Base-by-base conservation (phyloP, 371 early-diverging fungal genomes). In the Sporodiniella umbellata region DNA sequence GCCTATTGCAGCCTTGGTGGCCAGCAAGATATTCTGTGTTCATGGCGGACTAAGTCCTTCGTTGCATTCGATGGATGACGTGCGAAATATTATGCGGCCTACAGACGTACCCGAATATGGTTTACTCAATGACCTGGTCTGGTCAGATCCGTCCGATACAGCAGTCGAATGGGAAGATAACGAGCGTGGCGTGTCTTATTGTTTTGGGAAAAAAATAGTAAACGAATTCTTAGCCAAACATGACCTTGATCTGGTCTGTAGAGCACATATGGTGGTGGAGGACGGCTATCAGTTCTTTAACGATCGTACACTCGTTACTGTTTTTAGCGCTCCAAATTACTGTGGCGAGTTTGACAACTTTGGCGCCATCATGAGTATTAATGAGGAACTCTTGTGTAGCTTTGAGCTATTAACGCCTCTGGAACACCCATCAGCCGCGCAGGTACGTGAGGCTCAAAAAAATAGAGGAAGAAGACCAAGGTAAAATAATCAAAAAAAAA, bases 251-350 rank as follows among this genome's bases (percentile, higher is more conserved):
- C 71, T 94, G 12, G 86, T 97, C 11, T 92, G 94, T 65, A 83
- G 98, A 48, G 98, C 98, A 3, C 98, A 97, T 60, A 94, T 93
- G 87, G 97, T 99, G 2, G 98, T 99, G 3, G 98, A 98, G 71
- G 98, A 98, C 63, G 99, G 99, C 7, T 99, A 99, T 68, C 97
- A 99, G 72, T 99, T 99, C 68, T 99, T 99, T 79, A 93, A 91
- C 48, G 89, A 95, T 53, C 83, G 95, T 25, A 85, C 89, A 17
- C 70, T 98, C 17, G 99, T 99, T 3, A 99, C 99, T 8, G 81
- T 99, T n/a, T 99, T 98, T 64, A 91, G 92, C 15, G 99, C 99
- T 4, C 99, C 99, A 33, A 99, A 99, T 73, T 99, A 99, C 68
- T 99, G 99, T 65, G 99, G 99, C 33, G 99, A 98, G 67, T 99